Evolutionary conservation across 495 filamentous ascomycete species (phyloP).

Genomic region (Saxispiralis lemnorum): DNA sequence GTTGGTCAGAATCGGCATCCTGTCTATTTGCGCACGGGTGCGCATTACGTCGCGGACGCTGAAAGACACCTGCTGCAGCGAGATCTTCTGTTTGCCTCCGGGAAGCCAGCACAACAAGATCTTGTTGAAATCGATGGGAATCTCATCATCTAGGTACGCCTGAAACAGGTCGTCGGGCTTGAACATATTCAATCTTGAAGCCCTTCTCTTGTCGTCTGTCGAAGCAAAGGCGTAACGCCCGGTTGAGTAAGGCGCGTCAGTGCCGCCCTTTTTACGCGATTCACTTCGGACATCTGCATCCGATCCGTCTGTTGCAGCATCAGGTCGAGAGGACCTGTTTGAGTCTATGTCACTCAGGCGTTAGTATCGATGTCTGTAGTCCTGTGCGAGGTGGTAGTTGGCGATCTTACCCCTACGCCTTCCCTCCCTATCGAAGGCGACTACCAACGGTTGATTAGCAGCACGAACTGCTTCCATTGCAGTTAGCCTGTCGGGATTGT

Average conservation of each 20-base stretch:
- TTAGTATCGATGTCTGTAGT: not conserved
- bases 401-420: not conserved
- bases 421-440: slow-evolving; percentile 1
- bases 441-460: slow-evolving; percentile 2
- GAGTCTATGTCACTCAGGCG: no score
- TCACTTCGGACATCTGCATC: not conserved
- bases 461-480: slow-evolving; percentile 2
- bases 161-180: slow-evolving; percentile 3
- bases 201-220: slow-evolving; percentile 1
- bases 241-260: slow-evolving; percentile 8
- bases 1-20: slow-evolving; percentile 3
- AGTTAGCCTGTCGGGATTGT: slow-evolving; percentile 3
- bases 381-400: not conserved
- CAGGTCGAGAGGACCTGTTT: not conserved
- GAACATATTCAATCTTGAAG: not conserved
- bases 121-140: slow-evolving; percentile 1
- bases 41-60: slow-evolving; percentile 10
- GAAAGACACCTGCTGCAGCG: slow-evolving; percentile 7
- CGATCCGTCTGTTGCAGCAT: not conserved
- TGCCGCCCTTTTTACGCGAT: not conserved
- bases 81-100: slow-evolving; percentile 3
- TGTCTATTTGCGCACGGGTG: slow-evolving; percentile 7
- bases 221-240: slow-evolving; percentile 9
- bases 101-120: slow-evolving; percentile 10
- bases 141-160: no score